Base-by-base conservation (phyloP, 2,329 filamentous ascomycete genomes). In the Neurospora sp. region DNA sequence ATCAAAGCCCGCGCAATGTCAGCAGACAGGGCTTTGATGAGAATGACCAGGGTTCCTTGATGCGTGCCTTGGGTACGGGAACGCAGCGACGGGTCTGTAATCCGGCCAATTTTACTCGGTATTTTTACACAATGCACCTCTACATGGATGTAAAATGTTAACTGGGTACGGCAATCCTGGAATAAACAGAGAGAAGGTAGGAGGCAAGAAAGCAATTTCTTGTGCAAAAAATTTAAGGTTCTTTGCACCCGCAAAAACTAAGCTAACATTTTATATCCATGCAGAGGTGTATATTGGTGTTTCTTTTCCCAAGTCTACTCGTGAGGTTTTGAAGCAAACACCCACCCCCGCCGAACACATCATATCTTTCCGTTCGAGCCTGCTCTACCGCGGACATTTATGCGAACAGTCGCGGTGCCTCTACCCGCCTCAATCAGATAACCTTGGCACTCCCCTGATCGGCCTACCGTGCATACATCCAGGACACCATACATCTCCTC, bases 1-100 rank as follows among this genome's bases (percentile, higher is more conserved):
- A 76, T 75, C 70, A 74, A 6, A 66, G 38, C 12, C 10, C 57
- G 38, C 43, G 69, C 66, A 76, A 73, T 75, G 74, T 76, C 74
- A 76, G 74, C 74, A 76, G 72, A 68, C 69, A 69, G n/a, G 69
- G 66, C 43, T 40, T 67, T 66, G 68, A 69, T 69, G 68, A 70
- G 69, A 68, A 36, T 57, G 52, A 70, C 70, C 67, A 38, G 69
- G 71, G 71, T 70, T 62, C 52, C 23, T 62, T 33, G 19, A 28
- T 36, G 23, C 8, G 28, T 36, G 23, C 19, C 23, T 62, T 62
- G 52, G 52, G 52, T 62, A 62, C 52, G 28, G 52, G 52, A 62
- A 62, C 15, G 23, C 28, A 33, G 28, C 8, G 28, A 62, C 52
- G 52, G 52, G 52, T 62, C 28, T 28, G 52, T 62, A 62, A 62